Conservation (phyloP, 805 yeast genomes). For the Tetrapisispora arboricola region DNA sequence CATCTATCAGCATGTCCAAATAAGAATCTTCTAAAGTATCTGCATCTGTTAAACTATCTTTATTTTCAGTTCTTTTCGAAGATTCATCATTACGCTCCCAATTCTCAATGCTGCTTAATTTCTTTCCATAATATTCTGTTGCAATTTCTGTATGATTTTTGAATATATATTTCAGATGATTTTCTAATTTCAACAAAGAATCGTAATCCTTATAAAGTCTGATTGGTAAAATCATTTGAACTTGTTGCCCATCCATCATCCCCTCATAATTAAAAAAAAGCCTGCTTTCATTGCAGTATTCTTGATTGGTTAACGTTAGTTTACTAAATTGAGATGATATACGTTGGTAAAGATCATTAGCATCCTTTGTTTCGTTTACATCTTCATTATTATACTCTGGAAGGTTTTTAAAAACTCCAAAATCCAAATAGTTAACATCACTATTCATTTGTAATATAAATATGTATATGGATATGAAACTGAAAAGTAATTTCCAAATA, state of each 20-base stretch:
- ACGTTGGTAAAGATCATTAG: background rate
- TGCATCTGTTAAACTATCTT: slow-evolving; percentile 11
- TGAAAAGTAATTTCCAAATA: no score
- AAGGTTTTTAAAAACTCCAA: background rate
- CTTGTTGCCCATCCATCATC: background rate
- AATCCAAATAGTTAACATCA: background rate
- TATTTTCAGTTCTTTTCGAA: background rate
- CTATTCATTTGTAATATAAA: background rate
- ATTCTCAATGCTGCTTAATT: background rate
- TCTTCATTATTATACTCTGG: background rate
- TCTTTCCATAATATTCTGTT: background rate
- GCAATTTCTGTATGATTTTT: background rate
- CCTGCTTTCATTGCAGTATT: background rate
- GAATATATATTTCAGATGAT: background rate
- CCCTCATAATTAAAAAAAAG: background rate
- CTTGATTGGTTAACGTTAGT: background rate
- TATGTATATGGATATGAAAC: no score
- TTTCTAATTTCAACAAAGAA: background rate
- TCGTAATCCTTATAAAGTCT: background rate
- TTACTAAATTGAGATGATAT: background rate
- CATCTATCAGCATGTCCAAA: slow-evolving; percentile 13
- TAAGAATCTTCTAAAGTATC: slow-evolving; percentile 24
- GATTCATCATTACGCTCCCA: background rate
- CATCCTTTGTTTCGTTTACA: background rate
- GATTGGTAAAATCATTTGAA: background rate